Conservation (phyloP, 352 stramenopile genomes). For the Hyaloperonospora brassicae region DNA sequence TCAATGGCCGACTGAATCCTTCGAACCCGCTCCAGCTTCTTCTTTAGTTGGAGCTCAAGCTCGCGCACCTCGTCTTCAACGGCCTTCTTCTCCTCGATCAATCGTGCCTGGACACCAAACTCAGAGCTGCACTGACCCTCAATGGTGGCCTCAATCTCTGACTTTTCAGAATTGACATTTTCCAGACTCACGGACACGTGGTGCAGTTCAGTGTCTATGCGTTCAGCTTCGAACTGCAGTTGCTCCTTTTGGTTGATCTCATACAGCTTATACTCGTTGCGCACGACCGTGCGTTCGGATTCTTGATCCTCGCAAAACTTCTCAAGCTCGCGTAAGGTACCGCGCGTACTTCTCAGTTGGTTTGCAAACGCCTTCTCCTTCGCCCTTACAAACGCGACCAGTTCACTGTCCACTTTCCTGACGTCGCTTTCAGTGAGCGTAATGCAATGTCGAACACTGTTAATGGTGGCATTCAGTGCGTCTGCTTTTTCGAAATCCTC, state of each 20-base stretch:
- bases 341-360: conserved; percentile 63
- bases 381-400: conserved; percentile 57
- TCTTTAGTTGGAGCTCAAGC: conserved; percentile 56
- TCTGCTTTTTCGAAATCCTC: conserved; percentile 84
- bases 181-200: conserved; percentile 68
- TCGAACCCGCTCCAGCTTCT: conserved; percentile 47
- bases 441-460: conserved; percentile 73
- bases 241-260: conserved; percentile 60
- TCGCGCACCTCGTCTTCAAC: conserved; percentile 71
- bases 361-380: conserved; percentile 77
- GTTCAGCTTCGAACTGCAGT: conserved; percentile 68
- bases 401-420: conserved; percentile 66
- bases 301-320: conserved; percentile 75
- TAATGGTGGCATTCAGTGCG: conserved; percentile 70
- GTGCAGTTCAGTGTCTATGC: conserved; percentile 67
- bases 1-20: conserved; percentile 63
- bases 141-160: conserved; percentile 71
- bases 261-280: conserved; percentile 56
- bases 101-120: conserved; percentile 36
- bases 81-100: conserved; percentile 47
- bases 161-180: conserved; percentile 60
- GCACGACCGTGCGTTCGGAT: conserved; percentile 34
- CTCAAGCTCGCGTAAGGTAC: conserved; percentile 60
- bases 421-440: conserved; percentile 74
- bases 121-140: conserved; percentile 67